Evolutionary conservation across 148 eudicot genomes (phyloP).

Genomic region (Talinum fruticosum): DNA sequence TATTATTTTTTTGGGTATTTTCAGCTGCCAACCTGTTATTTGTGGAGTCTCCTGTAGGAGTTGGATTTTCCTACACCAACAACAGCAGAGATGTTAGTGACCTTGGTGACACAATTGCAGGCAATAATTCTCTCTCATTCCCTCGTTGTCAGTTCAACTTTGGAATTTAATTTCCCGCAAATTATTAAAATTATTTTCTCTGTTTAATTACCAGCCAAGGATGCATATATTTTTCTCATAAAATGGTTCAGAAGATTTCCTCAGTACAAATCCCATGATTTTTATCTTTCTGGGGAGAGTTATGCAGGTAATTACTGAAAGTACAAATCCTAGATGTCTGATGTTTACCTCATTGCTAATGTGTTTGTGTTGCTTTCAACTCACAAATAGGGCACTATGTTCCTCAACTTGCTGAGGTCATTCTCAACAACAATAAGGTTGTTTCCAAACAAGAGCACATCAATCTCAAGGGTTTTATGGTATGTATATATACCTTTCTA

Average conservation of each 20-base stretch:
- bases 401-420: constrained; percentile 68
- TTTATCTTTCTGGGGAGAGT: constrained; percentile 89
- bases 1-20: not conserved
- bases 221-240: constrained; percentile 59
- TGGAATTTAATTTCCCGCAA: not conserved
- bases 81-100: constrained; percentile 50
- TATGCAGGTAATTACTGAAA: constrained; percentile 80
- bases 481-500: constrained; percentile 15
- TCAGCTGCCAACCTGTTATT: constrained; percentile 77
- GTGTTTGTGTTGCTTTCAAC: not conserved
- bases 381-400: constrained; percentile 77
- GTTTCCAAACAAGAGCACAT: constrained; percentile 45
- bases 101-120: constrained; percentile 72
- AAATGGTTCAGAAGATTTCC: constrained; percentile 86
- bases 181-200: not conserved
- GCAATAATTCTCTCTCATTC: constrained; percentile 20
- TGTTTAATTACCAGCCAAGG: constrained; percentile 55
- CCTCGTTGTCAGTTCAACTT: not conserved
- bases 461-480: constrained; percentile 80
- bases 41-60: constrained; percentile 82
- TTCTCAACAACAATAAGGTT: constrained; percentile 48
- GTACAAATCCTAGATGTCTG: not conserved
- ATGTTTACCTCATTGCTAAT: not conserved
- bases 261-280: constrained; percentile 70
- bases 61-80: constrained; percentile 87